Conservation (phyloP, 495 filamentous ascomycete genomes). For the Lophiotrema nucula region DNA sequence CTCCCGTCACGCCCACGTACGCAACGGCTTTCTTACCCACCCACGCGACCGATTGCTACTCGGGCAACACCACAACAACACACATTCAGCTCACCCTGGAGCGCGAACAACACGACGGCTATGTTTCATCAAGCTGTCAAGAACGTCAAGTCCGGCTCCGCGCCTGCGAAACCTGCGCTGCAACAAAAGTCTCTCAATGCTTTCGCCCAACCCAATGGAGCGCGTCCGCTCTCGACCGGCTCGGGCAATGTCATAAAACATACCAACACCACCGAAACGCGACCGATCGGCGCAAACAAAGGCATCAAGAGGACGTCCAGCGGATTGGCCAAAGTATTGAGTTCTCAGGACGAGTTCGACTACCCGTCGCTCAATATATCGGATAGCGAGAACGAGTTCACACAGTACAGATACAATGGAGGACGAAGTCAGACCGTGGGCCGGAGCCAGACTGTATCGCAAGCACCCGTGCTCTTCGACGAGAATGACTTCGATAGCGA, state of each 20-base stretch:
- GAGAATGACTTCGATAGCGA: constrained; percentile 73
- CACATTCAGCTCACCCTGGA: too few species aligned
- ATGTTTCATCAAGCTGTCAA: constrained; percentile 34
- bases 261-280: constrained; percentile 3
- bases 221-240: constrained; percentile 31
- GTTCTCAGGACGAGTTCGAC: constrained; percentile 36
- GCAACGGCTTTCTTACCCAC: too few species aligned
- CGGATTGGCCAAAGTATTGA: constrained; percentile 40
- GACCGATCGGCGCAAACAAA: background rate
- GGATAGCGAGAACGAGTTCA: background rate
- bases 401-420: background rate
- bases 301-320: constrained; percentile 42
- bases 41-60: too few species aligned
- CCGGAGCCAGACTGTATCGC: background rate
- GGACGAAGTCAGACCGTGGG: background rate
- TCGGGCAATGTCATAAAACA: constrained; percentile 32
- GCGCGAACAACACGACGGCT: too few species aligned
- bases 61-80: too few species aligned
- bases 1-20: constrained; percentile 12
- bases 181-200: constrained; percentile 27
- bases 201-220: constrained; percentile 9
- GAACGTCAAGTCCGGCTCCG: constrained; percentile 5
- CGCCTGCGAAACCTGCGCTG: constrained; percentile 3
- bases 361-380: constrained; percentile 8
- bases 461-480: constrained; percentile 49